Evolutionary conservation across 148 eudicot genomes (phyloP), one percentile per base, ranked within the genome.

Genomic region (Linanthus parryae): DNA sequence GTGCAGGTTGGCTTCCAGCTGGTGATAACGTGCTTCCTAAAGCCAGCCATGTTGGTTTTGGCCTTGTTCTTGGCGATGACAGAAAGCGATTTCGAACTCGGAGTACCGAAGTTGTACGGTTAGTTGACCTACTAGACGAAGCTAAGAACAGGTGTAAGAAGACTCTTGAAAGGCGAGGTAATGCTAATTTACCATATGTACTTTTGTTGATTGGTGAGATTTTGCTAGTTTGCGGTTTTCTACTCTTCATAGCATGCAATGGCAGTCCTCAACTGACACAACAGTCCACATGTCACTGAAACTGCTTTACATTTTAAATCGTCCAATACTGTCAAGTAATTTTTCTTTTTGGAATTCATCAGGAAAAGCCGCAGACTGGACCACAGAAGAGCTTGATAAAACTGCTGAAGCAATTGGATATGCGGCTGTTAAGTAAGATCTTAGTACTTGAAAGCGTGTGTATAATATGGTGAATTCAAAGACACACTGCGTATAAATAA

Each of bases 371-470:
- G 62, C 61, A 11, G 88, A 80, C 54, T 94, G 95, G 95, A 77
- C 99, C 8, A 61, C 52, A 34, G 99, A 94, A 56, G 91, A 82
- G 70, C 64, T 94, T 53, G 80, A 75, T 46, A 66, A 80, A 64
- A 84, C 91, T 40, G 95, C 99, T 50, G 96, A 94, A 69, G 99
- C 99, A 43, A 61, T 94, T 58, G 96, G 99, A 45, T 94, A 94
- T 69, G 99, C 96, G 12, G 99, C 99, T 62, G 92, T 94, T 28
- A 94, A 94, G 99, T 94, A 74, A 75, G 96, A n/a, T n/a, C n/a
- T n/a, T n/a, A n/a, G n/a, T n/a, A n/a, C n/a, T n/a, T n/a, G n/a
- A n/a, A n/a, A n/a, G n/a, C n/a, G n/a, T n/a, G n/a, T n/a, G n/a
- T n/a, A n/a, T n/a, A n/a, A n/a, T n/a, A n/a, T n/a, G n/a, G n/a